Percentiles rank a stretch among this genome's conserved stretches.
Conservation (phyloP, 768 basidiomycete species). For the Rhizopogon sp. region DNA sequence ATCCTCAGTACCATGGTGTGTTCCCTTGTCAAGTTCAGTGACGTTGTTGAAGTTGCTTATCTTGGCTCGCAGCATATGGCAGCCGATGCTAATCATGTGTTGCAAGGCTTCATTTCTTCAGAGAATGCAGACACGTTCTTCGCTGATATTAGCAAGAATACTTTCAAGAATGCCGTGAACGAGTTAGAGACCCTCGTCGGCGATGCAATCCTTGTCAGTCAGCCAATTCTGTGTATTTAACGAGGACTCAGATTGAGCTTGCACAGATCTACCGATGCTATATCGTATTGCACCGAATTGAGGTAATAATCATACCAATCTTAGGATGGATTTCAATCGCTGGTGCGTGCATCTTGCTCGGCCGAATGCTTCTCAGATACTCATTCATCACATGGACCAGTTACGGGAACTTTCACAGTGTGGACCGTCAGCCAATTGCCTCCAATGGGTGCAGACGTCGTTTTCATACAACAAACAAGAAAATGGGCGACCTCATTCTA, state of each 20-base stretch:
- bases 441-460: not conserved
- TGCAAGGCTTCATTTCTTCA: not conserved
- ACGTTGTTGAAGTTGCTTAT: not conserved
- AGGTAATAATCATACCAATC: not conserved
- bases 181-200: constrained; percentile 9
- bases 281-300: constrained; percentile 2
- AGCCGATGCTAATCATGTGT: not conserved
- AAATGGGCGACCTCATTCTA: constrained; percentile 10
- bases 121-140: not conserved
- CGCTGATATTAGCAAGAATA: not conserved
- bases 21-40: not conserved
- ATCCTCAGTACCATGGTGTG: constrained; percentile 2
- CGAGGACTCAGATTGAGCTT: not conserved
- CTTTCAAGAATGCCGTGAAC: constrained; percentile 9
- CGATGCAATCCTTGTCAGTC: constrained; percentile 12
- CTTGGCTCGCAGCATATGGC: not conserved
- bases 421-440: not conserved
- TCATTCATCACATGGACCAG: constrained; percentile 1
- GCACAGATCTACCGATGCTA: constrained; percentile 8
- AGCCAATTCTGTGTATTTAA: not conserved
- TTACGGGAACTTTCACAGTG: constrained; percentile 2
- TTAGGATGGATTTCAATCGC: not conserved
- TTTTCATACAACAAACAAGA: constrained; percentile 5
- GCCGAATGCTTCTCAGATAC: not conserved
- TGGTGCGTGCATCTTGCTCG: not conserved